Evolutionary conservation across 768 basidiomycete species (phyloP).

Genomic region (Infundibulicybe gibba): DNA sequence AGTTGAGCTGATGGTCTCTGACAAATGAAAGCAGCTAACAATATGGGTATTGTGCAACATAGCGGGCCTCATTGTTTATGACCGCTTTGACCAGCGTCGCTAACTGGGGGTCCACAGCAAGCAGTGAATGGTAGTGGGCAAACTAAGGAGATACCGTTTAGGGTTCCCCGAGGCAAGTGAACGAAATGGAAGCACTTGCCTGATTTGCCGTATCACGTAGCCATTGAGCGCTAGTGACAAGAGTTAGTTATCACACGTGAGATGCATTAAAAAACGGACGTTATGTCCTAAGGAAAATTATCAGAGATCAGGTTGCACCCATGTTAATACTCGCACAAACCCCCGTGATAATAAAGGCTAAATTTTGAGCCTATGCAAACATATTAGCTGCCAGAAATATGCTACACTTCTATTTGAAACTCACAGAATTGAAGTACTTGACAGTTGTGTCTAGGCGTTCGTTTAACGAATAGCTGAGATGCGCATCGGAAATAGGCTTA

Average conservation of each 20-base stretch:
- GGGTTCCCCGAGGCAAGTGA: neutral
- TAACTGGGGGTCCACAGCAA: constrained; percentile 53
- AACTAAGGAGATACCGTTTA: constrained; percentile 39
- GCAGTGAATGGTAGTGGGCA: constrained; percentile 61
- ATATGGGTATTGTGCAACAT: constrained; percentile 70
- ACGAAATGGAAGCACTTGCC: constrained; percentile 32
- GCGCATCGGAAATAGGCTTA: constrained; percentile 20
- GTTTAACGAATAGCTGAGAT: constrained; percentile 1
- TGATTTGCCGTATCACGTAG: constrained; percentile 81
- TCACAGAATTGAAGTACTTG: constrained; percentile 64
- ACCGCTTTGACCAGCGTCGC: constrained; percentile 73
- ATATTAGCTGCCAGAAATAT: neutral
- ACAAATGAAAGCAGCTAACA: constrained; percentile 39
- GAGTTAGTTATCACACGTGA: neutral
- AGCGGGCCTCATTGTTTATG: constrained; percentile 76
- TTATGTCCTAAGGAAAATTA: constrained; percentile 53
- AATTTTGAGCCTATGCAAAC: constrained; percentile 49
- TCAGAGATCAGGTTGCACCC: neutral
- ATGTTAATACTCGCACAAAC: constrained; percentile 29
- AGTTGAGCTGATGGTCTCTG: neutral
- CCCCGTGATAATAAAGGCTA: constrained; percentile 81
- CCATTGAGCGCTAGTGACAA: constrained; percentile 65
- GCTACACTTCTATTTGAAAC: constrained; percentile 6
- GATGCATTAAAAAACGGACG: constrained; percentile 39
- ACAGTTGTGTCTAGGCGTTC: constrained; percentile 64